Conservation (phyloP, 2,329 filamentous ascomycete species). For the Fonsecaea pedrosoi region DNA sequence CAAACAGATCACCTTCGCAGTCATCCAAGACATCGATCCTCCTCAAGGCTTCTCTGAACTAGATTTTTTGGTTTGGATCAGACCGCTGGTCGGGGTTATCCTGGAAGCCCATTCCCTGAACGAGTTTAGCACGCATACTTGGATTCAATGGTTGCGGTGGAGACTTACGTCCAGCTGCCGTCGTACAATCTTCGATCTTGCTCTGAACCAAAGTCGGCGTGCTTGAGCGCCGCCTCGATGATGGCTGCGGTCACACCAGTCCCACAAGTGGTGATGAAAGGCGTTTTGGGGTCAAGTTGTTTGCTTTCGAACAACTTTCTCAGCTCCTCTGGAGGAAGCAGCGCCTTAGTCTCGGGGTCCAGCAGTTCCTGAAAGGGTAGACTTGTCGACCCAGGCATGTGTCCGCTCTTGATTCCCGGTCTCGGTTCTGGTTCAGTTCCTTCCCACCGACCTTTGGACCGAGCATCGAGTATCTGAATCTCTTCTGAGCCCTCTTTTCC, state of each 20-base stretch:
- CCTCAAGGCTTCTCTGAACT: not conserved
- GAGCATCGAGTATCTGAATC: conserved; percentile 87
- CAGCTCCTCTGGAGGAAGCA: conserved; percentile 75
- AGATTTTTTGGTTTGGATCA: conserved; percentile 45
- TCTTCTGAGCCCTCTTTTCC: conserved; percentile 84
- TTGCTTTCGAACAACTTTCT: conserved; percentile 78
- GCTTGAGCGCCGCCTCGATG: conserved; percentile 82
- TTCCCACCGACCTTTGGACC: conserved; percentile 78
- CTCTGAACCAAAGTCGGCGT: conserved; percentile 74
- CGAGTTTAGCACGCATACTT: conserved; percentile 28
- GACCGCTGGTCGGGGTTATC: conserved; percentile 52
- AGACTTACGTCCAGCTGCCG: conserved; percentile 93
- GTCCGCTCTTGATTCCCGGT: conserved; percentile 82
- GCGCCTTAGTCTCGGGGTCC: conserved; percentile 80
- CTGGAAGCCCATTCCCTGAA: conserved; percentile 58
- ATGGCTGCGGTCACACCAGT: conserved; percentile 93
- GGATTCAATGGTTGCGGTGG: conserved; percentile 1
- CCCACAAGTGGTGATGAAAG: conserved; percentile 87
- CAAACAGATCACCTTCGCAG: not conserved
- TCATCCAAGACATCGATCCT: not conserved
- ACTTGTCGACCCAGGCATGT: conserved; percentile 87
- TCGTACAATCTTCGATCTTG: conserved; percentile 82
- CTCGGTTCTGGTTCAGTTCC: conserved; percentile 86
- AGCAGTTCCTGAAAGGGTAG: conserved; percentile 81
- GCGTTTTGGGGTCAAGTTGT: conserved; percentile 77